These are phyloP conservation scores for Neurospora africana DNA, from an alignment of 495 filamentous ascomycete species.

Conservation along the genomic window DNA sequence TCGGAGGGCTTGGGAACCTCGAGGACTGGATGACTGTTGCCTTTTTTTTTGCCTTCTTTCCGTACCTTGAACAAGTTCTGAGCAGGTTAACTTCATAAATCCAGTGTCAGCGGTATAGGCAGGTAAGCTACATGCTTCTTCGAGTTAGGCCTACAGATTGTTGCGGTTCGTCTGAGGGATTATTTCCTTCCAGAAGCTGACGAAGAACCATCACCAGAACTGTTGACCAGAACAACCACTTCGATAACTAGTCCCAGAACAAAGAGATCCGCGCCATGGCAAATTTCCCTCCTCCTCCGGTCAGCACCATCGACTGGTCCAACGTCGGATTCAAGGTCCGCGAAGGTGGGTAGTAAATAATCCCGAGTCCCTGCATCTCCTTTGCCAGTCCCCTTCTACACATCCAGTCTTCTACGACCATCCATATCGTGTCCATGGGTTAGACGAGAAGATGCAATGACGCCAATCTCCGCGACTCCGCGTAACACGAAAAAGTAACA, in stretches of 20 bases:
- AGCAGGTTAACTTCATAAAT: background rate
- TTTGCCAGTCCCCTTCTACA: background rate
- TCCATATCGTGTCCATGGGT: background rate
- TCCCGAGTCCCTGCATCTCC: background rate
- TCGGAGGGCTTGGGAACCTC: background rate
- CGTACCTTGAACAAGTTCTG: background rate
- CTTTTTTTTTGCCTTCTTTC: background rate
- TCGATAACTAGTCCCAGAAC: background rate
- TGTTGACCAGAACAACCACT: background rate
- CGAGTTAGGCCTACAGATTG: background rate
- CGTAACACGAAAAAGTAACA: background rate
- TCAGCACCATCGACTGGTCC: conserved; percentile 80
- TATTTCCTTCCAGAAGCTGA: background rate
- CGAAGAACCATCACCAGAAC: background rate
- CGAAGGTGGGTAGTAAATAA: conserved; percentile 48
- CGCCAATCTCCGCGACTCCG: background rate
- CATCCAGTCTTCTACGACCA: background rate
- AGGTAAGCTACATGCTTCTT: background rate
- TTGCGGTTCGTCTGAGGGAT: background rate
- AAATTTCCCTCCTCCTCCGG: conserved; percentile 70
- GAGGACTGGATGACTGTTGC: background rate
- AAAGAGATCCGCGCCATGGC: conserved; percentile 21
- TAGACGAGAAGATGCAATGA: background rate
- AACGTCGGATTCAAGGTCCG: conserved; percentile 85
- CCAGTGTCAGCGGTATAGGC: background rate